Evolutionary conservation across 768 basidiomycete species (phyloP).

Genomic region (Asterophora lycoperdoides): DNA sequence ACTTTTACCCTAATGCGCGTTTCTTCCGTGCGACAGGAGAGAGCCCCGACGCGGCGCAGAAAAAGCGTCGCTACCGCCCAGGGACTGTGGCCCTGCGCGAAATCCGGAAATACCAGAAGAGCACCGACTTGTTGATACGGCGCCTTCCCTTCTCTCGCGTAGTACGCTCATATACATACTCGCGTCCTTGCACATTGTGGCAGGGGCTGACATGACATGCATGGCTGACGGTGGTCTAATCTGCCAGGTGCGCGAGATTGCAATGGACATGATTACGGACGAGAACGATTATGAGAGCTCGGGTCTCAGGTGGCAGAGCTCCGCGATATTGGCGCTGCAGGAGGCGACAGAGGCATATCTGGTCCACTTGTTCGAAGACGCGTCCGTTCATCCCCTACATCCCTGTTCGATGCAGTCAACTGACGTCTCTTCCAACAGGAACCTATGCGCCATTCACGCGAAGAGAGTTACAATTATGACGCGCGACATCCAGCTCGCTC

Average conservation of each 20-base stretch:
- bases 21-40: not conserved
- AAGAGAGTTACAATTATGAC: constrained; percentile 99
- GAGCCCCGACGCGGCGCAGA: constrained; percentile 8
- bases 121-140: constrained; percentile 81
- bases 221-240: not conserved
- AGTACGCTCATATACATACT: constrained; percentile 43
- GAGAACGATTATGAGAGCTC: constrained; percentile 55
- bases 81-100: constrained; percentile 89
- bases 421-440: constrained; percentile 44
- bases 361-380: constrained; percentile 97
- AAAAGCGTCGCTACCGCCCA: constrained; percentile 74
- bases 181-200: not conserved
- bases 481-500: constrained; percentile 92
- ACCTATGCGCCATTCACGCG: constrained; percentile 95
- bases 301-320: constrained; percentile 89
- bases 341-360: constrained; percentile 95
- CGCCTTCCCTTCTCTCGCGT: constrained; percentile 92
- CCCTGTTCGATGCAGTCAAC: not conserved
- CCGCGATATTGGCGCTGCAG: constrained; percentile 89
- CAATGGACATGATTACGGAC: constrained; percentile 84
- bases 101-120: constrained; percentile 92
- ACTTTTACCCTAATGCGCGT: not conserved
- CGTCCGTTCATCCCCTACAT: constrained; percentile 56
- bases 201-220: too few relatives aligned
- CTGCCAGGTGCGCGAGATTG: constrained; percentile 90